These are phyloP conservation scores for Chlamydomonas sp. DNA, from an alignment of 139 green algal genomes.

Conservation along the genomic window DNA sequence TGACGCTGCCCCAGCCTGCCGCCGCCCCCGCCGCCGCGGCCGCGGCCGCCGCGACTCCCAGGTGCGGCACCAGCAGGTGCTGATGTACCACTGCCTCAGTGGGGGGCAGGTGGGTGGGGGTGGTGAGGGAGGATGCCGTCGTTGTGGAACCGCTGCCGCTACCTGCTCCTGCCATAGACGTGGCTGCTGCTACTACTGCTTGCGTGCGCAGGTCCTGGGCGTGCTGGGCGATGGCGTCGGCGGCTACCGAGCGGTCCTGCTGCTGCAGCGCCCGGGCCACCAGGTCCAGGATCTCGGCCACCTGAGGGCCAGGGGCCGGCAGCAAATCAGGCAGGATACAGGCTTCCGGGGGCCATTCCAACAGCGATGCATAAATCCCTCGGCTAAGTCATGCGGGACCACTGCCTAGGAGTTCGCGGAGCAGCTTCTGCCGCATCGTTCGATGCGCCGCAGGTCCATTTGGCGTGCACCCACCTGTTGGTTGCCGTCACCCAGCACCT, in stretches of 20 bases:
- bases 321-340: not conserved
- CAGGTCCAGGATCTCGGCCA: constrained; percentile 10
- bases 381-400: not conserved
- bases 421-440: not conserved
- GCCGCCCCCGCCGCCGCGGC: no score
- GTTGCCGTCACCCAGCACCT: constrained; percentile 27
- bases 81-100: constrained; percentile 1
- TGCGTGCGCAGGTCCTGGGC: constrained; percentile 6
- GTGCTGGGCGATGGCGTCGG: not conserved
- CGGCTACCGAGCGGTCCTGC: not conserved
- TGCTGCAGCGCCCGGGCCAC: constrained; percentile 4
- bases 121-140: no score
- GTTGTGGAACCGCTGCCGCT: not conserved
- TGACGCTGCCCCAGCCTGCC: no score
- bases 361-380: not conserved
- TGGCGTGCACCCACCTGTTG: constrained; percentile 17
- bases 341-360: not conserved
- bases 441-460: no score
- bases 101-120: not conserved
- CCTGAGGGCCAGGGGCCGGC: not conserved
- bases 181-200: not conserved
- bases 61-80: not conserved
- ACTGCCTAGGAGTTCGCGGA: not conserved
- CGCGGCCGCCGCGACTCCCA: no score
- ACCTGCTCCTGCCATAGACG: not conserved